phyloP scores from a whole-genome alignment of 75 land plant genomes.

The Selaginella moellendorffii region DNA sequence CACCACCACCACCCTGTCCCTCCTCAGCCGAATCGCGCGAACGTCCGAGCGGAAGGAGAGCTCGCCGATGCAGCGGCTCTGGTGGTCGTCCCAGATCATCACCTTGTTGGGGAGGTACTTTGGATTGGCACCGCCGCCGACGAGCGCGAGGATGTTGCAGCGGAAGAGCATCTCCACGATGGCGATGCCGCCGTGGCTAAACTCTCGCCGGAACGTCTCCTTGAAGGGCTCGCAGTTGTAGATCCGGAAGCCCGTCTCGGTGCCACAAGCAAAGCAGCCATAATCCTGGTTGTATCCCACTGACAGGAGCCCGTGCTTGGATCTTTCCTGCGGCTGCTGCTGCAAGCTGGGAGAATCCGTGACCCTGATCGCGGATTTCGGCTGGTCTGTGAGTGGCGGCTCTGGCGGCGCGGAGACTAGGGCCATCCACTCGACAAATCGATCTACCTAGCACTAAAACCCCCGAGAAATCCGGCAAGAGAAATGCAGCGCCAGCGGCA shows the following conservation, averaged over 20 bases:
- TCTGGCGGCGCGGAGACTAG: background rate
- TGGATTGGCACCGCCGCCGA: constrained; percentile 62
- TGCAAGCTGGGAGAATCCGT: background rate
- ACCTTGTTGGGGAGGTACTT: constrained; percentile 69
- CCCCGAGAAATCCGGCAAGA: too few relatives aligned
- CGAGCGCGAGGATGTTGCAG: constrained; percentile 64
- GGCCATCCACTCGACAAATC: too few relatives aligned
- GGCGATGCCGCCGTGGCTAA: constrained; percentile 51
- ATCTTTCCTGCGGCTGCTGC: background rate
- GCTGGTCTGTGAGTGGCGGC: background rate
- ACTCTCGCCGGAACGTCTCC: constrained; percentile 10
- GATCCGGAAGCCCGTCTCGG: constrained; percentile 23
- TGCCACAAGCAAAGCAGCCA: constrained; percentile 29
- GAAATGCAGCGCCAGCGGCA: too few relatives aligned
- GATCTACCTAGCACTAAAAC: too few relatives aligned
- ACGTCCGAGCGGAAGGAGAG: constrained; percentile 61
- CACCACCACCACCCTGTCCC: constrained; percentile 46
- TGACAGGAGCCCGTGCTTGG: background rate
- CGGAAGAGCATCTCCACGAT: constrained; percentile 83
- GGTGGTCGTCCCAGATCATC: constrained; percentile 83
- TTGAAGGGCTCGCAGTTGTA: constrained; percentile 22
- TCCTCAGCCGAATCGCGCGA: constrained; percentile 37
- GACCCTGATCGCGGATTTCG: background rate
- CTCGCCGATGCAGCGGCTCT: constrained; percentile 70
- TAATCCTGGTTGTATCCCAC: constrained; percentile 18